phyloP scores from a whole-genome alignment of 2,329 filamentous ascomycete species.

The Ascochyta koolunga region DNA sequence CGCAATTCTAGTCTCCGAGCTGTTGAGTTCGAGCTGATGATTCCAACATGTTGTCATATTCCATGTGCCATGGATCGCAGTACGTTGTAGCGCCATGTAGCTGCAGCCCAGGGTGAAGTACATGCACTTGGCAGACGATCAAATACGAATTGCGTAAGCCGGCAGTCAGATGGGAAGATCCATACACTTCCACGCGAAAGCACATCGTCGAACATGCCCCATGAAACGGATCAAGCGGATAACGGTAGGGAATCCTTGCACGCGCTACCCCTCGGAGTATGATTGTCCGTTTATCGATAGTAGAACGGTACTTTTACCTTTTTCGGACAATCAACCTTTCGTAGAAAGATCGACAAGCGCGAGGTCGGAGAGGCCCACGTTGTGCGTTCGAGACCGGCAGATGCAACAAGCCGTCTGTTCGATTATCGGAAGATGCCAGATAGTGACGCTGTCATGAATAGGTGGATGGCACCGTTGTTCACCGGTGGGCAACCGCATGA shows the following conservation, averaged over 20 bases:
- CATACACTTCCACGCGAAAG: neutral
- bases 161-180: neutral
- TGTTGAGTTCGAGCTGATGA: neutral
- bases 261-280: neutral
- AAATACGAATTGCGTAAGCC: constrained; percentile 2
- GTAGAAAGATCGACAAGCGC: constrained; percentile 23
- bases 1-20: constrained; percentile 23
- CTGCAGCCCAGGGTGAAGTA: constrained; percentile 6
- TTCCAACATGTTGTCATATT: constrained; percentile 6
- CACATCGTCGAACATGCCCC: neutral
- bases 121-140: constrained; percentile 1
- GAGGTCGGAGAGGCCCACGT: constrained; percentile 35
- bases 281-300: constrained; percentile 18
- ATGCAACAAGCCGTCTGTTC: constrained; percentile 17
- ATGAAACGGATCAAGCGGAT: neutral
- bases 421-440: constrained; percentile 2
- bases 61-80: neutral
- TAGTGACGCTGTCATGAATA: neutral
- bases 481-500: constrained; percentile 2
- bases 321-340: neutral
- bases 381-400: constrained; percentile 29
- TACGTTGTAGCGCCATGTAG: constrained; percentile 8
- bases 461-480: neutral
- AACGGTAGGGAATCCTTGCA: too few species aligned
- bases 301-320: constrained; percentile 1